Base-by-base conservation (phyloP, 345 rosid species). In the Eucalyptus viminalis region DNA sequence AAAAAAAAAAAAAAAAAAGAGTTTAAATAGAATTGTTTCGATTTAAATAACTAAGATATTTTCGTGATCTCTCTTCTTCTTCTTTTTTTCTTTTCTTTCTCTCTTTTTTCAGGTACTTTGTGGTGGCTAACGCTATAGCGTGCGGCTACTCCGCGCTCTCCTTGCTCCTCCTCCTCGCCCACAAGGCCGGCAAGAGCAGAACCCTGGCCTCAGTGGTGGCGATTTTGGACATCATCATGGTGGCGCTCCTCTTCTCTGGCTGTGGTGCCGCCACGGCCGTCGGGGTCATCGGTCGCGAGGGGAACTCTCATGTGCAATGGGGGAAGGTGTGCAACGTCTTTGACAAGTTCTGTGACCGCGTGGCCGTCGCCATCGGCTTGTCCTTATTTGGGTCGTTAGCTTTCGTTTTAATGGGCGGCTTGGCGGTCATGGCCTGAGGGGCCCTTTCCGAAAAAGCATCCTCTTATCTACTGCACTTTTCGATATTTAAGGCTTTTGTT, bases 291-390 rank as follows among this genome's bases (percentile, higher is more conserved):
- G 98, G 96, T 44, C 76, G 87, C 31, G 14, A 89, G 56, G 99
- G 99, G 56, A 97, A 97, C 92, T 93, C 95, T 8, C 97, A 94
- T 67, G 92, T 95, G 72, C 89, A 88, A 56, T 96, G 99, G 98
- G 87, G 54, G 34, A 94, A 95, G 89, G 96, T 92, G 81, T 97
- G 99, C 91, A 37, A 81, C 21, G 92, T 90, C 49, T 97, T 97
- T 80, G 96, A 91, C 17, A 91, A 90, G 88, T 95, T 97, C 62
- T 96, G 98, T 86, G 47, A 90, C 86, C 94, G 92, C 86, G 93
- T 80, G 22, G 94, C 93, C 11, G 94, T 90, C 56, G 86, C 96
- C 11, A 3, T 92, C 80, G 86, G 5, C 81, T 29, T 94, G 22
- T 94, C 95, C 51, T 50, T 95, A 43, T 11, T 94, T 45, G 96